phyloP scores from a whole-genome alignment of 1,139 yeast species.

The Diutina neorugosa region DNA sequence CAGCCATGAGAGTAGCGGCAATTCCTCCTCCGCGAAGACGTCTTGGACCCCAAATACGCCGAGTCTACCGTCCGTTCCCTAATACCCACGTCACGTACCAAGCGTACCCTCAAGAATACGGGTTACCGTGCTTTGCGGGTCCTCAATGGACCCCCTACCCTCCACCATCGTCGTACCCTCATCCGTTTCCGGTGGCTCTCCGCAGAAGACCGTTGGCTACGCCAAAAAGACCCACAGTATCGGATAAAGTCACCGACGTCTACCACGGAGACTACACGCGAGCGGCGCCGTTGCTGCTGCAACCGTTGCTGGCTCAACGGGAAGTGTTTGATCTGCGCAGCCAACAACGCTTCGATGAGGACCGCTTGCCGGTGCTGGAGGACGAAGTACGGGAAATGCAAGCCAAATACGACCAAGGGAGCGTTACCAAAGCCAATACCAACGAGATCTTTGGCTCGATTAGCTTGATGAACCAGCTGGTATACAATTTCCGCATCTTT shows the following conservation, averaged over 20 bases:
- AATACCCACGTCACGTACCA: slow-evolving; percentile 1
- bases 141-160: slow-evolving; percentile 4
- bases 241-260: slow-evolving; percentile 21
- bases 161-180: background rate
- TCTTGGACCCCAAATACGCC: background rate
- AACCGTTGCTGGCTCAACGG: slow-evolving; percentile 42
- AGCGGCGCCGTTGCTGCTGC: slow-evolving; percentile 40
- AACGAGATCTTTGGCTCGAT: slow-evolving; percentile 24
- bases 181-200: background rate
- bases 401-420: slow-evolving; percentile 14
- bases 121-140: background rate
- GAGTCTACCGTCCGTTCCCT: background rate
- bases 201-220: background rate
- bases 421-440: slow-evolving; percentile 9
- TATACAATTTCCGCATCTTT: slow-evolving; percentile 29
- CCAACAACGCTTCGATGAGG: slow-evolving; percentile 16
- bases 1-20: background rate
- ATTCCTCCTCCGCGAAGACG: background rate
- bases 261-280: slow-evolving; percentile 35
- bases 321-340: slow-evolving; percentile 24
- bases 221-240: background rate
- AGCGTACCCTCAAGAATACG: background rate
- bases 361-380: slow-evolving; percentile 24
- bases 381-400: slow-evolving; percentile 30
- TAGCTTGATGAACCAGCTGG: slow-evolving; percentile 31